Evolutionary conservation across 2,329 filamentous ascomycete genomes (phyloP).

Genomic region (Ambrosiella xylebori): DNA sequence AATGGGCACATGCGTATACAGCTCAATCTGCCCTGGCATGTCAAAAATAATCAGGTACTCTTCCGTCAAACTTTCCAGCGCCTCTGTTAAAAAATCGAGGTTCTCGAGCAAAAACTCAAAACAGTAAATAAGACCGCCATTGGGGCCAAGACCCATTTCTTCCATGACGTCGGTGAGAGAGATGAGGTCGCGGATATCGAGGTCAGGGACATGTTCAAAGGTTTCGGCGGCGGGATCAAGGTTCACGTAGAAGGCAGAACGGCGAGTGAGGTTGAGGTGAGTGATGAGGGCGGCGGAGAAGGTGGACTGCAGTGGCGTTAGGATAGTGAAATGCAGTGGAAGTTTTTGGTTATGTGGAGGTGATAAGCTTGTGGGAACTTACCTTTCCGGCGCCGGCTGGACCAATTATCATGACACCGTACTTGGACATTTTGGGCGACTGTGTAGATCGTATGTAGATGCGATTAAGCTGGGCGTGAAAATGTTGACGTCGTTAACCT

Average conservation of each 20-base stretch:
- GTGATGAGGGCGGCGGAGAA: constrained; percentile 91
- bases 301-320: constrained; percentile 40
- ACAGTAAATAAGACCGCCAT: constrained; percentile 87
- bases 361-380: constrained; percentile 17
- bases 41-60: constrained; percentile 97
- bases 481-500: neutral
- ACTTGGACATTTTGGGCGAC: constrained; percentile 58
- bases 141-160: constrained; percentile 76
- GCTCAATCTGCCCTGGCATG: constrained; percentile 96
- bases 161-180: constrained; percentile 93
- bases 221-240: constrained; percentile 90
- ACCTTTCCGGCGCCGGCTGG: constrained; percentile 89
- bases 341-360: neutral
- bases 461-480: no score
- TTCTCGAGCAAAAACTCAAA: constrained; percentile 94
- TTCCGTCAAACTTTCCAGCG: constrained; percentile 70
- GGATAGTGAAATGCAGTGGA: constrained; percentile 20
- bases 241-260: constrained; percentile 96
- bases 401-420: constrained; percentile 87
- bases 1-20: constrained; percentile 93
- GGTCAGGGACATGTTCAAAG: constrained; percentile 79
- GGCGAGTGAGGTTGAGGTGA: constrained; percentile 73
- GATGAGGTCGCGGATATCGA: constrained; percentile 92
- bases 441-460: neutral
- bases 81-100: constrained; percentile 75